A percentile compares a stretch with the other conserved stretches of the same genome.
Evolutionary conservation across 164 flowering plant species (phyloP).

Genomic region (Magnolia sinica): DNA sequence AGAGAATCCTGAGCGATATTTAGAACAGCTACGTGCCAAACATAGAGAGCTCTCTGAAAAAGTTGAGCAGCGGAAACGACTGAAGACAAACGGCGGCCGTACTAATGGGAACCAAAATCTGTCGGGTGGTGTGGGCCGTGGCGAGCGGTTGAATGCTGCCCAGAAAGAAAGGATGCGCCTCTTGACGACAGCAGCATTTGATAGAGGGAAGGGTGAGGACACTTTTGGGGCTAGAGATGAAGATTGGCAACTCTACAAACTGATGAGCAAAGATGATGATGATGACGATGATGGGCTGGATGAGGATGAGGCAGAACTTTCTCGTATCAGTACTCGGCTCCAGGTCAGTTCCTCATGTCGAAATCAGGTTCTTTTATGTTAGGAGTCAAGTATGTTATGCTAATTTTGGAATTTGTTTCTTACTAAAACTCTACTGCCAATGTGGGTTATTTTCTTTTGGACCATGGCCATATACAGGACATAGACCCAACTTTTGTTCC

Average conservation of each 20-base stretch:
- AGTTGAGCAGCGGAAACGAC: constrained; percentile 83
- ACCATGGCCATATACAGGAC: constrained; percentile 45
- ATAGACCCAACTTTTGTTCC: constrained; percentile 78
- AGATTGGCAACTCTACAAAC: constrained; percentile 98
- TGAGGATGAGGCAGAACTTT: constrained; percentile 71
- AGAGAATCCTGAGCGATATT: constrained; percentile 88
- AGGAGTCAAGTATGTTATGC: neutral
- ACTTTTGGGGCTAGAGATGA: constrained; percentile 95
- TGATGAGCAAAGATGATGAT: constrained; percentile 91
- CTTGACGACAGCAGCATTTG: constrained; percentile 94
- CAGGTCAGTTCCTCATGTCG: constrained; percentile 47
- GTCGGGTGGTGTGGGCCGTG: constrained; percentile 94
- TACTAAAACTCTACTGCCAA: neutral
- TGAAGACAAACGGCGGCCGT: constrained; percentile 71
- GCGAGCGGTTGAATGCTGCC: constrained; percentile 91
- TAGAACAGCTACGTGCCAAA: constrained; percentile 69
- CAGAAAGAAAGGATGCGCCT: constrained; percentile 99
- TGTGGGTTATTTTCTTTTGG: neutral
- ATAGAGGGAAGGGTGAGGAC: constrained; percentile 98
- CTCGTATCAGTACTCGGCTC: constrained; percentile 68
- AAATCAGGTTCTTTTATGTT: neutral
- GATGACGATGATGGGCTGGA: constrained; percentile 86
- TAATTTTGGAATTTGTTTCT: too few species aligned
- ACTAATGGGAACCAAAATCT: constrained; percentile 57
- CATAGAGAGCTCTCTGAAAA: constrained; percentile 74